phyloP scores from a whole-genome alignment of 2,329 filamentous ascomycete species.

The Venturia asperata region DNA sequence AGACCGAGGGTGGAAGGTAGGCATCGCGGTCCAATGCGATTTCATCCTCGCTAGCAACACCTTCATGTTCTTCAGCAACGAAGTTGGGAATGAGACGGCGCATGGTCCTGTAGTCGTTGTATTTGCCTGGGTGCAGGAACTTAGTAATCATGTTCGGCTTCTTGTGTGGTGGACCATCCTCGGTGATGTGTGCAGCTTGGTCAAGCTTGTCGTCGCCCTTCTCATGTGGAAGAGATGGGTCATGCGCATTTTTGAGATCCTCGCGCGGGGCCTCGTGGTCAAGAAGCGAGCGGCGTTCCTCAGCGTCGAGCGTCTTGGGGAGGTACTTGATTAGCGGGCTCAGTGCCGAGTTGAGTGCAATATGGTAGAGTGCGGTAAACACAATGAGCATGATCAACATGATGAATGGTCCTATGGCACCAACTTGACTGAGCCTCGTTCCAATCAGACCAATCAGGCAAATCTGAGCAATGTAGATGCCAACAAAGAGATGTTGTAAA shows the following conservation, averaged over 20 bases:
- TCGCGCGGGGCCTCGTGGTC: slow-evolving; percentile 3
- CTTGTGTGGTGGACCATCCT: slow-evolving; percentile 17
- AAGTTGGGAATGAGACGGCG: slow-evolving; percentile 31
- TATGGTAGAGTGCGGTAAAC: slow-evolving; percentile 36
- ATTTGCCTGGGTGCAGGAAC: slow-evolving; percentile 21
- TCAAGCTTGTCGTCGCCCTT: slow-evolving; percentile 14
- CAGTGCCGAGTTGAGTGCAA: slow-evolving; percentile 31
- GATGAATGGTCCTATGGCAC: slow-evolving; percentile 36
- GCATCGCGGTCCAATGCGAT: slow-evolving; percentile 33
- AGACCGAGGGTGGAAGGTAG: slow-evolving; percentile 40
- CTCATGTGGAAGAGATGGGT: neutral
- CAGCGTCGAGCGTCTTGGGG: slow-evolving; percentile 21
- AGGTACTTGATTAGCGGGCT: slow-evolving; percentile 25
- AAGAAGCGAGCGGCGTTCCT: slow-evolving; percentile 18
- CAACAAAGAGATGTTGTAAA: slow-evolving; percentile 41
- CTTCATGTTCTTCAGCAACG: slow-evolving; percentile 24
- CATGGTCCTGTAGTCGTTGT: slow-evolving; percentile 26
- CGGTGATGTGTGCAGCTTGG: neutral
- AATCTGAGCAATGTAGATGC: slow-evolving; percentile 43
- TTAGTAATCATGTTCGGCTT: slow-evolving; percentile 20
- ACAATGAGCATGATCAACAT: slow-evolving; percentile 38
- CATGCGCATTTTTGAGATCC: neutral
- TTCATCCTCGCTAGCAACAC: slow-evolving; percentile 23
- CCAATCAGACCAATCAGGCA: slow-evolving; percentile 43
- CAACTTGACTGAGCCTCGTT: slow-evolving; percentile 28